Conservation (phyloP, 371 early-diverging fungal genomes). For the Blakeslea trispora region DNA sequence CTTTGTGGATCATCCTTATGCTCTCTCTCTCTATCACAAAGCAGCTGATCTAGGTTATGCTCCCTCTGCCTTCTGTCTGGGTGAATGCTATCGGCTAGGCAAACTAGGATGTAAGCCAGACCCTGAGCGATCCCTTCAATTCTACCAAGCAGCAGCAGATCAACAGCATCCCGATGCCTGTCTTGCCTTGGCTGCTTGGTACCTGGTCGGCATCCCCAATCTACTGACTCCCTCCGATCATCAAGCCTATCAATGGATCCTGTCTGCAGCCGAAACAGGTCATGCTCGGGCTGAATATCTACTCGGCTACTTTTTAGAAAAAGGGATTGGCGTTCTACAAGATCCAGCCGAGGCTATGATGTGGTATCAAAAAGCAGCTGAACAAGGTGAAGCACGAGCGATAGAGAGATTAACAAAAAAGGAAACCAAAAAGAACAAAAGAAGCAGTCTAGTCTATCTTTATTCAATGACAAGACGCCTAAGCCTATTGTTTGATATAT, state of each 20-base stretch:
- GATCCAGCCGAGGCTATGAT: slow-evolving; percentile 67
- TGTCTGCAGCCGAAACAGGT: slow-evolving; percentile 73
- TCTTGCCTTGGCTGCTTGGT: slow-evolving; percentile 95
- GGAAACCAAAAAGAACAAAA: neutral
- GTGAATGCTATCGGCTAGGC: slow-evolving; percentile 83
- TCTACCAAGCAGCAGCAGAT: slow-evolving; percentile 84
- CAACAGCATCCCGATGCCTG: slow-evolving; percentile 90
- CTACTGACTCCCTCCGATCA: slow-evolving; percentile 75
- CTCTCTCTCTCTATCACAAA: slow-evolving; percentile 62
- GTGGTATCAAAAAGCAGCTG: slow-evolving; percentile 78
- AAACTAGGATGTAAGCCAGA: slow-evolving; percentile 67
- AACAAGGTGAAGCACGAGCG: slow-evolving; percentile 48
- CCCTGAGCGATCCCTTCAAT: slow-evolving; percentile 71
- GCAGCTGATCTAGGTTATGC: slow-evolving; percentile 66
- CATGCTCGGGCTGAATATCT: slow-evolving; percentile 92
- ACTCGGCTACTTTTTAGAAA: slow-evolving; percentile 92
- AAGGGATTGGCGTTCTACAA: slow-evolving; percentile 76
- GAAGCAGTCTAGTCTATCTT: neutral
- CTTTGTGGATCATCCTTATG: slow-evolving; percentile 70
- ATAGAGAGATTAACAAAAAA: slow-evolving; percentile 29
- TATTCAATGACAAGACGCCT: neutral
- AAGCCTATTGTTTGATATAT: too few relatives aligned
- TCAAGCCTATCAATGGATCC: slow-evolving; percentile 91
- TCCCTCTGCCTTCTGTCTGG: slow-evolving; percentile 75
- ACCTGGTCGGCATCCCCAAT: slow-evolving; percentile 86